Evolutionary conservation across 345 rosid genomes (phyloP), one percentile per base, ranked within the genome.

Genomic region (Abelmoschus esculentus): DNA sequence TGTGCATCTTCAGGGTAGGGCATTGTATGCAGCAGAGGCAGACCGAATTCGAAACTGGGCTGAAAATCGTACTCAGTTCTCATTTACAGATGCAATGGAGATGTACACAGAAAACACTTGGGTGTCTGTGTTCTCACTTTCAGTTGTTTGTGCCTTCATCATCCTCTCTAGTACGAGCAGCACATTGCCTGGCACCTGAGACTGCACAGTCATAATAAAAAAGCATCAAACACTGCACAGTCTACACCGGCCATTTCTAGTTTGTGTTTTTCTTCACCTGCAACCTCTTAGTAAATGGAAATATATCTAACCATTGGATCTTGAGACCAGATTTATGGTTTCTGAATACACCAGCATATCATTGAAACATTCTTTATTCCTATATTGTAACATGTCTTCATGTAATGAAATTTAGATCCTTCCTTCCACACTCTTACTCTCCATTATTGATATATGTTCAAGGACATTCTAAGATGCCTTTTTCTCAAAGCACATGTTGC

Each of bases 141-240:
- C 98, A 0, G 96, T 93, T 3, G 98, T 93, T 42, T 93, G 96
- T 0, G 96, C 98, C 53, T 93, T 91, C 85, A 91, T 91, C 62
- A 93, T 93, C 61, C 80, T 90, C 40, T 83, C 96, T 6, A 89
- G 96, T 85, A 85, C 97, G 3, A 65, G 83, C 59, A 81, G 74
- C 73, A 73, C 89, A 40, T 89, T 82, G 44, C 90, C 86, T 2
- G 88, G 90, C 61, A 89, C 89, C 47, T 86, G 28, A 87, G 6
- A 6, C 62, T 36, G 11, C 13, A 1, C 34, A 1, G 54, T 3
- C 56, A 3, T 28, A 28, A 65, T 65, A 40, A 0, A 10, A 66
- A 66, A 22, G 26, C 26, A 22, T 22, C 26, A 22, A 22, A 22
- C 0, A 22, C 26, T 22, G 1, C 26, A 22, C 1, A 22, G 1